A percentile compares a stretch with the other conserved stretches of the same genome.
Conservation (phyloP, 345 rosid species). For the Ricinus communis region DNA sequence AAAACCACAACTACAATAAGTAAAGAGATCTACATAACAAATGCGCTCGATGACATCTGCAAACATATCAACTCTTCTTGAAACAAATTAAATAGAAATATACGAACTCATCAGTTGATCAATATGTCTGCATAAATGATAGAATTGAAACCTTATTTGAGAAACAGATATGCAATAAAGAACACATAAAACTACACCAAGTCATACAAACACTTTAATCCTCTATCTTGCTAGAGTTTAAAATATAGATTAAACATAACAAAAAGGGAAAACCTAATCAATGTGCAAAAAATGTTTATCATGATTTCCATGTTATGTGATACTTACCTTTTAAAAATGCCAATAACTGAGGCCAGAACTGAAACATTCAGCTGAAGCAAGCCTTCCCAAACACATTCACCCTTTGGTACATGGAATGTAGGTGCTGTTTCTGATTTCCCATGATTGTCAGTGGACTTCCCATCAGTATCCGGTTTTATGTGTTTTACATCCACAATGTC, state of each 20-base stretch:
- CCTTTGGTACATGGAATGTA: slow-evolving; percentile 33
- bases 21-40: background rate
- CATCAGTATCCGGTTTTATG: slow-evolving; percentile 22
- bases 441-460: slow-evolving; percentile 12
- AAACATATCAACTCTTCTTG: background rate
- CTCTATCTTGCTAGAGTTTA: background rate
- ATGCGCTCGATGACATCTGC: background rate
- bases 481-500: slow-evolving; percentile 23
- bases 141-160: background rate
- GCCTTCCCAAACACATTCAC: slow-evolving; percentile 77
- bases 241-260: background rate
- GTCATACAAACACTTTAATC: background rate
- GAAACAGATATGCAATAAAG: background rate
- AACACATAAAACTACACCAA: background rate
- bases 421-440: slow-evolving; percentile 27
- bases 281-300: background rate
- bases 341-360: slow-evolving; percentile 46
- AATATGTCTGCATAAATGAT: background rate
- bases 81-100: background rate
- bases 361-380: slow-evolving; percentile 61
- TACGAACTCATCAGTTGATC: background rate
- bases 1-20: background rate
- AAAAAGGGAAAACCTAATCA: background rate
- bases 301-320: background rate
- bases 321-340: slow-evolving; percentile 72